Evolutionary conservation across 23 red algal species (phyloP).

Genomic region (Gracilaria caudata): DNA sequence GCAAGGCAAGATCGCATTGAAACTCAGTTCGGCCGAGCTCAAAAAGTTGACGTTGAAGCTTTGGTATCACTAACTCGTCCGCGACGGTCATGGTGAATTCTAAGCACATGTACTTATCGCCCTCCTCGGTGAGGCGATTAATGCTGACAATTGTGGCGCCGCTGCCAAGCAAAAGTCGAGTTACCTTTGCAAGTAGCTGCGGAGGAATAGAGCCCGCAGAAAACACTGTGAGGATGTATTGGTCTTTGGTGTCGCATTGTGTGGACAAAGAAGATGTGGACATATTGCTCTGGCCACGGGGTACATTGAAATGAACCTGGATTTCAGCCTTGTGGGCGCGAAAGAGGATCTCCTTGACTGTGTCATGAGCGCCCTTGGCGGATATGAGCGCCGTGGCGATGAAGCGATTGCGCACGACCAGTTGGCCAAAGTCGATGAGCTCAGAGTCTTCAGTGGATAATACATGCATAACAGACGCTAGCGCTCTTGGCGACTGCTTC

Average conservation of each 20-base stretch:
- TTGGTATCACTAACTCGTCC: background rate
- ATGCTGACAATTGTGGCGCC: slow-evolving; percentile 54
- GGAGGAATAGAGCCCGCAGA: slow-evolving; percentile 44
- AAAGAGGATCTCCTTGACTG: slow-evolving; percentile 70
- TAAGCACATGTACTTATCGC: slow-evolving; percentile 64
- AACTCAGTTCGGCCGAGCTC: slow-evolving; percentile 51
- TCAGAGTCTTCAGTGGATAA: slow-evolving; percentile 20
- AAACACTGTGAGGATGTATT: slow-evolving; percentile 66
- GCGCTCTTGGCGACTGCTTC: slow-evolving; percentile 54
- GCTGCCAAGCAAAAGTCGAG: slow-evolving; percentile 17
- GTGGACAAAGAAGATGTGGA: slow-evolving; percentile 17
- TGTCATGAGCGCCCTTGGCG: slow-evolving; percentile 30
- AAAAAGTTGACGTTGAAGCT: slow-evolving; percentile 38
- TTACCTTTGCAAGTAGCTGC: slow-evolving; percentile 41
- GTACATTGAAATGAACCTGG: slow-evolving; percentile 64
- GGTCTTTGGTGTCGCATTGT: background rate
- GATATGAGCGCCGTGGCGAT: slow-evolving; percentile 66
- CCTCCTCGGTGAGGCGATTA: slow-evolving; percentile 53
- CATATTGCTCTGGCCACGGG: background rate
- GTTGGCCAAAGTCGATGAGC: slow-evolving; percentile 71
- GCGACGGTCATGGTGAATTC: slow-evolving; percentile 56
- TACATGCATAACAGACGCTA: slow-evolving; percentile 48
- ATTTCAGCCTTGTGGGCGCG: slow-evolving; percentile 64
- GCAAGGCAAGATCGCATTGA: slow-evolving; percentile 84
- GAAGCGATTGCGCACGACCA: slow-evolving; percentile 73